Evolutionary conservation across 257 asterid species (phyloP), one percentile per base, ranked within the genome.

Genomic region (Capsicum chinense): DNA sequence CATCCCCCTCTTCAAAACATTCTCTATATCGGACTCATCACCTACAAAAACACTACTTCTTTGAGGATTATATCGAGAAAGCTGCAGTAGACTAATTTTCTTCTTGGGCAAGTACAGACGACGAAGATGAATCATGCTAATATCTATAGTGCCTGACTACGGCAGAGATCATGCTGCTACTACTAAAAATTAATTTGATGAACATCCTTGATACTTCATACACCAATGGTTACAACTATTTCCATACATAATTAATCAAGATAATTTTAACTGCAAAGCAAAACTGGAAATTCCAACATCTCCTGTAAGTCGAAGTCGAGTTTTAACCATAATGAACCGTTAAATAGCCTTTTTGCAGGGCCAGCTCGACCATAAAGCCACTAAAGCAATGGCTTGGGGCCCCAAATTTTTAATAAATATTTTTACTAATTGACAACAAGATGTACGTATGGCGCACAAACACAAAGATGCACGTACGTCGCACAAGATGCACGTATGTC

Each of bases 1-100:
- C 95, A 92, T 92, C 64, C 95, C 92, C 92, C 97, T 89, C 88
- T 89, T 92, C 42, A 92, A 89, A 66, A 92, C 88, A 86, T 86
- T 92, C 71, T 94, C 99, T 58, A 94, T 85, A 84, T 92, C 98
- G 1, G 92, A 76, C 47, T 93, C 99, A 70, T 93, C 95, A 58
- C 94, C 99, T 93, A 91, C 66, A 54, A 69, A 87, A 86, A 68
- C 83, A 86, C 59, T 13, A 59, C 8, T 48, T 42, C 16, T 56
- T 54, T 73, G 84, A 56, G 64, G 35, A 26, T 56, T 26, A 76
- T 56, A 33, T 42, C 9, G 16, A 26, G 17, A 39, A 66, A 44
- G 26, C 7, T 60, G 15, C 42, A 76, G 81, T 76, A 26, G 21
- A 5, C 48, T 76, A 26, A 7, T 10, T 26, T 76, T 47, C 62